Evolutionary conservation across 2,329 filamentous ascomycete species (phyloP), one percentile per base, ranked within the genome.

Genomic region (Tolypocladium pustulatum): DNA sequence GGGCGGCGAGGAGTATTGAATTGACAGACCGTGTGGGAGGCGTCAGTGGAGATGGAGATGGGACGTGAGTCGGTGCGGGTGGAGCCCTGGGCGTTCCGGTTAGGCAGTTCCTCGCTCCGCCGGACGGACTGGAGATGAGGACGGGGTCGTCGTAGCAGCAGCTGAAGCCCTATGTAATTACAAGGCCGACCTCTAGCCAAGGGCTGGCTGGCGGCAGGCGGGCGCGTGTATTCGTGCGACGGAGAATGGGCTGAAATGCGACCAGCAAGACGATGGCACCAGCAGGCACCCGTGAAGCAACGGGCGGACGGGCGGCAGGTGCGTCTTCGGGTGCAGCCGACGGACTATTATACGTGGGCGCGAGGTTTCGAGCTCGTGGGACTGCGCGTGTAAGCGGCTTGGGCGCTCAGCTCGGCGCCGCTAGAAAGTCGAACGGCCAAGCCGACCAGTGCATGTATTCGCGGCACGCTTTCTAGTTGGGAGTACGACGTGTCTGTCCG

Each of bases 351-450:
- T 53, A 36, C 49, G 20, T 36, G 20, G 46, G 27, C 30, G 20
- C n/a, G 30, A 36, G n/a, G 20, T 9, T 34, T 27, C 27, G 49
- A 13, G 17, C 49, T 34, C 10, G 49, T 34, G 49, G 49, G 17
- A 32, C 5, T 30, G 20, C 20, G 59, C 57, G 57, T 64, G 61
- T 65, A 66, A 68, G 67, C 66, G 67, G 67, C 64, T 68, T 68
- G 67, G 67, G 66, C 67, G 67, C 67, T 69, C 66, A 69, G 65
- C 67, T 69, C 59, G 60, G 65, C 54, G 59, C 63, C 60, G 62
- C 62, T 65, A 53, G 41, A 41, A 61, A 55, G 34, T 56, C 56
- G 25, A 57, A 20, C 20, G 49, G 57, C 51, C 38, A 32, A 30
- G 46, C 22, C 10, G 38, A 6, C 56, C 41, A 17, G 46, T 10